Evolutionary conservation across 768 basidiomycete species (phyloP).

Genomic region (Lactifluus hygrophoroides): DNA sequence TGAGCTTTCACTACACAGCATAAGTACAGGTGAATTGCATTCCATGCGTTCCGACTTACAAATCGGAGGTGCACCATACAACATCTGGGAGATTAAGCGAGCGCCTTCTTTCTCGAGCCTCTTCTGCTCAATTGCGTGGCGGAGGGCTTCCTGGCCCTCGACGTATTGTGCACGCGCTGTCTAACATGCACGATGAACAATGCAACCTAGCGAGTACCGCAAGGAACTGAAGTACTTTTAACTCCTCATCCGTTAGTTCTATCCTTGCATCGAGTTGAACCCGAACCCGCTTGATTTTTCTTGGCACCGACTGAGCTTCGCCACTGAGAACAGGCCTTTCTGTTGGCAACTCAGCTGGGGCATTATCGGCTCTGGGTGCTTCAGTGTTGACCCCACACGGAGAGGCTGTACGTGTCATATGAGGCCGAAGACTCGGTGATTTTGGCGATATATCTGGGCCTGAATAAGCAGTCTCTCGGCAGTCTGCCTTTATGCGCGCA

Average conservation of each 20-base stretch:
- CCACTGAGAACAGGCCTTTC: background rate
- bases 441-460: background rate
- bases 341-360: background rate
- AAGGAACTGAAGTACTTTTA: slow-evolving; percentile 42
- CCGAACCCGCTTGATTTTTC: slow-evolving; percentile 44
- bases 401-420: slow-evolving; percentile 8
- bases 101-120: slow-evolving; percentile 46
- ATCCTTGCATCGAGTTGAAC: slow-evolving; percentile 63
- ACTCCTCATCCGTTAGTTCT: slow-evolving; percentile 75
- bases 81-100: slow-evolving; percentile 48
- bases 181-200: slow-evolving; percentile 32
- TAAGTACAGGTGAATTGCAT: background rate
- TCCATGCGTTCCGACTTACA: slow-evolving; percentile 35
- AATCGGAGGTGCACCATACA: slow-evolving; percentile 58
- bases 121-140: slow-evolving; percentile 43
- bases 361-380: background rate
- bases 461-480: background rate
- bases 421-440: background rate
- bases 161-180: slow-evolving; percentile 54
- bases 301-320: background rate
- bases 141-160: slow-evolving; percentile 47
- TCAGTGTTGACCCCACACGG: slow-evolving; percentile 4
- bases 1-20: slow-evolving; percentile 49
- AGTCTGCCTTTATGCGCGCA: background rate
- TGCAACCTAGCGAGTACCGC: background rate